Percentiles rank a stretch among this genome's conserved stretches.
These are phyloP conservation scores for Cyclocybe cylindracea DNA, from an alignment of 768 basidiomycete species.

Conservation along the genomic window DNA sequence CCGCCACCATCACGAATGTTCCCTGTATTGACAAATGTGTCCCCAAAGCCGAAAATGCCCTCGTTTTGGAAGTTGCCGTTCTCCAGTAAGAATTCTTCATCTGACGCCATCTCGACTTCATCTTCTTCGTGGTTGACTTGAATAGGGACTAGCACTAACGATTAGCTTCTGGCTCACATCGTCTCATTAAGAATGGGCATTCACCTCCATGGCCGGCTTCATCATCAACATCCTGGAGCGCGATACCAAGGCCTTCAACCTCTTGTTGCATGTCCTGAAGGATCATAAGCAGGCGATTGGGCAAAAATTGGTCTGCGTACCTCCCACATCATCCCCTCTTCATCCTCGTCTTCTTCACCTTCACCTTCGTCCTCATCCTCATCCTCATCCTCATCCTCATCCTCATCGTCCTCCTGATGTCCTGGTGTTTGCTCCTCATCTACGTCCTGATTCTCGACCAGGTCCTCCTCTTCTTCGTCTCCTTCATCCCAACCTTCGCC, in stretches of 20 bases:
- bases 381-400: constrained; percentile 54
- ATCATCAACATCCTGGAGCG: constrained; percentile 54
- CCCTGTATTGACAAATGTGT: constrained; percentile 49
- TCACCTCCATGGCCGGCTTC: constrained; percentile 64
- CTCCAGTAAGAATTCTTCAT: constrained; percentile 57
- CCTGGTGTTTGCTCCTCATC: constrained; percentile 39
- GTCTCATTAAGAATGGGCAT: background rate
- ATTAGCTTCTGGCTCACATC: constrained; percentile 6
- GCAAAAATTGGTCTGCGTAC: constrained; percentile 15
- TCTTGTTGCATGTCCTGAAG: constrained; percentile 56
- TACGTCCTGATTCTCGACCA: constrained; percentile 50
- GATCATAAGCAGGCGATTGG: background rate
- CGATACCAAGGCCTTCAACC: constrained; percentile 43
- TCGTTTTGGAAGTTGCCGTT: constrained; percentile 40
- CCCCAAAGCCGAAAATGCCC: constrained; percentile 56
- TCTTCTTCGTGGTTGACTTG: constrained; percentile 65
- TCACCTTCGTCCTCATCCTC: constrained; percentile 29
- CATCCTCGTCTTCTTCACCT: constrained; percentile 24
- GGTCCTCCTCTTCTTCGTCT: constrained; percentile 71
- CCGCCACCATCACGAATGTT: constrained; percentile 43
- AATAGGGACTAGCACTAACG: constrained; percentile 35
- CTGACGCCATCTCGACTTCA: constrained; percentile 62
- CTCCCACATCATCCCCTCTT: constrained; percentile 39
- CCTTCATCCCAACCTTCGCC: constrained; percentile 67
- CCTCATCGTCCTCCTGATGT: constrained; percentile 37